Conservation (phyloP, 169 alveolate genomes). For the Perkinsus marinus region DNA sequence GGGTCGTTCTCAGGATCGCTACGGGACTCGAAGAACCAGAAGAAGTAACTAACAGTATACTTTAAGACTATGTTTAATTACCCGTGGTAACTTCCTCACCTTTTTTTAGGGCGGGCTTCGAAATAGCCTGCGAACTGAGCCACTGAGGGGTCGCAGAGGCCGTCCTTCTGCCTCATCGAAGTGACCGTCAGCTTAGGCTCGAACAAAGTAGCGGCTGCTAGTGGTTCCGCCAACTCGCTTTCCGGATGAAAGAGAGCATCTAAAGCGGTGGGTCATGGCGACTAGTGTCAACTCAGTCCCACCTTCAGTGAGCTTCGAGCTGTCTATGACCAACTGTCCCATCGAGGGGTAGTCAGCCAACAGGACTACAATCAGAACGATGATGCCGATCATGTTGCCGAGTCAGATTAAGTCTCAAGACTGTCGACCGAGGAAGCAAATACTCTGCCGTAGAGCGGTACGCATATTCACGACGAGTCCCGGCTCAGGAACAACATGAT, state of each 20-base stretch:
- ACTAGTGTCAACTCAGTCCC: not conserved
- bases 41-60: slow-evolving; percentile 6
- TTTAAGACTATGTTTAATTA: not conserved
- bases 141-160: not conserved
- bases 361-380: not conserved
- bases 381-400: not conserved
- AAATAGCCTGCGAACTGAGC: not conserved
- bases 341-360: not conserved
- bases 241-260: not conserved
- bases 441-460: too few relatives aligned
- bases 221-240: not conserved
- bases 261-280: not conserved
- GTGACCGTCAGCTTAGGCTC: not conserved
- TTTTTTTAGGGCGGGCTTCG: not conserved
- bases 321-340: not conserved
- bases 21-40: slow-evolving; percentile 15
- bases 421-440: too few relatives aligned
- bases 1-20: slow-evolving; percentile 50
- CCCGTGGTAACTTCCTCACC: not conserved
- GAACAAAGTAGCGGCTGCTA: not conserved
- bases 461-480: too few relatives aligned
- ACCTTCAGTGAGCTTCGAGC: not conserved
- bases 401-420: too few relatives aligned
- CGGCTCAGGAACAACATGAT: too few relatives aligned
- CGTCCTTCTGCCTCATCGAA: not conserved